Conservation (phyloP, 2,329 filamentous ascomycete species). For the Parascedosporium putredinis region DNA sequence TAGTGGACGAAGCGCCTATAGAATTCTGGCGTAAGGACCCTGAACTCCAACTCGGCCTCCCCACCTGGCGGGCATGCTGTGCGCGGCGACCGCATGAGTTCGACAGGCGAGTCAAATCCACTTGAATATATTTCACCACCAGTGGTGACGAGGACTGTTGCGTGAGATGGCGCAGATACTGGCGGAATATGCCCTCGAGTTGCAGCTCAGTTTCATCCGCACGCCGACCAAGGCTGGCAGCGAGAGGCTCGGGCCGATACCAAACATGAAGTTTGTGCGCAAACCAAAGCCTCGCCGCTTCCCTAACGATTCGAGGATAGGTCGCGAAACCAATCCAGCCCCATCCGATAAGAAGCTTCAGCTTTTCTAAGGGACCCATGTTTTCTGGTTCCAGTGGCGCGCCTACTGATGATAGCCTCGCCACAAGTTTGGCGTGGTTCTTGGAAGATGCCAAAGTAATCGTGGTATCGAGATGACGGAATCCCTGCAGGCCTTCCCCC, state of each 20-base stretch:
- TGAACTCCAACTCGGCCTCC: constrained; percentile 43
- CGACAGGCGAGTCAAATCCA: constrained; percentile 29
- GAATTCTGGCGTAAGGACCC: constrained; percentile 53
- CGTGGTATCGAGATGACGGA: constrained; percentile 41
- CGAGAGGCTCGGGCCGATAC: constrained; percentile 52
- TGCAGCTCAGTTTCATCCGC: constrained; percentile 38
- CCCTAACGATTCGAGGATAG: constrained; percentile 52
- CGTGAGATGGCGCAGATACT: constrained; percentile 39
- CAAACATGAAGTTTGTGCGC: constrained; percentile 49
- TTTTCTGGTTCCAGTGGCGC: constrained; percentile 36
- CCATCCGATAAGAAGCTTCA: constrained; percentile 43
- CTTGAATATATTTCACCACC: constrained; percentile 42
- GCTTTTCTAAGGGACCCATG: constrained; percentile 31
- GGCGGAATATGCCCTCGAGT: constrained; percentile 36
- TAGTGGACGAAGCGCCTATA: constrained; percentile 58
- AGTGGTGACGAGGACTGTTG: constrained; percentile 32
- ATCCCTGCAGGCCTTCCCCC: constrained; percentile 21
- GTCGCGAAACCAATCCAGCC: constrained; percentile 59
- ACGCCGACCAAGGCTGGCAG: constrained; percentile 41
- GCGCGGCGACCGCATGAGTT: constrained; percentile 28
- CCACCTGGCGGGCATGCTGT: no score
- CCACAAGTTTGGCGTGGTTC: constrained; percentile 48
- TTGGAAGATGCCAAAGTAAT: constrained; percentile 53
- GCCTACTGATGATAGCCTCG: constrained; percentile 45
- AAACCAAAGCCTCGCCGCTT: constrained; percentile 50